Conservation (phyloP, 805 yeast genomes). For the Candida piceae region DNA sequence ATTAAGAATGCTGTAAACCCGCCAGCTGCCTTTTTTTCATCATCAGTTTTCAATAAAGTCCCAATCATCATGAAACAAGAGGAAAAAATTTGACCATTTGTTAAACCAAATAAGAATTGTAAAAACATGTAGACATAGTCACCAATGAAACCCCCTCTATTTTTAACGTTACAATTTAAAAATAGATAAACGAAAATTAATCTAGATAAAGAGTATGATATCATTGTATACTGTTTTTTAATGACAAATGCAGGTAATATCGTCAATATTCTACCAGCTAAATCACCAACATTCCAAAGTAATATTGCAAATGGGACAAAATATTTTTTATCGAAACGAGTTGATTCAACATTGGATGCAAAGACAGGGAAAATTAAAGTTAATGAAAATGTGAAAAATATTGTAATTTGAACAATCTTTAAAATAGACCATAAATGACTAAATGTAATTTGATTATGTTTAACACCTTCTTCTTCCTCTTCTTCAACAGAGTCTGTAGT, state of each 20-base stretch:
- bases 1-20: constrained; percentile 83
- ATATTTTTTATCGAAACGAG: constrained; percentile 33
- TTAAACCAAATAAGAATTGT: constrained; percentile 77
- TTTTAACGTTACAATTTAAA: constrained; percentile 57
- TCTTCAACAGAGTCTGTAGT: background rate
- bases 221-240: constrained; percentile 36
- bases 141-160: constrained; percentile 38
- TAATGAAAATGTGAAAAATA: constrained; percentile 66
- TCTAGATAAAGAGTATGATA: constrained; percentile 53
- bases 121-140: constrained; percentile 64
- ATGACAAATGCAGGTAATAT: constrained; percentile 42
- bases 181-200: constrained; percentile 65
- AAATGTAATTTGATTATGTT: constrained; percentile 51
- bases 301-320: constrained; percentile 73
- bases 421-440: constrained; percentile 55
- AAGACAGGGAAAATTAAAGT: constrained; percentile 86
- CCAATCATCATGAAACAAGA: constrained; percentile 50
- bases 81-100: constrained; percentile 83
- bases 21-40: constrained; percentile 85
- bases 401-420: constrained; percentile 58
- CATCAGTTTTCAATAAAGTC: constrained; percentile 35
- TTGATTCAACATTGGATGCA: constrained; percentile 64
- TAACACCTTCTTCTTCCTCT: background rate
- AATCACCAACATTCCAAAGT: constrained; percentile 87
- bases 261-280: constrained; percentile 70